Percentiles rank a stretch among this genome's conserved stretches.
Evolutionary conservation across 2,329 filamentous ascomycete species (phyloP).

Genomic region (Phaeosphaeria sp.): DNA sequence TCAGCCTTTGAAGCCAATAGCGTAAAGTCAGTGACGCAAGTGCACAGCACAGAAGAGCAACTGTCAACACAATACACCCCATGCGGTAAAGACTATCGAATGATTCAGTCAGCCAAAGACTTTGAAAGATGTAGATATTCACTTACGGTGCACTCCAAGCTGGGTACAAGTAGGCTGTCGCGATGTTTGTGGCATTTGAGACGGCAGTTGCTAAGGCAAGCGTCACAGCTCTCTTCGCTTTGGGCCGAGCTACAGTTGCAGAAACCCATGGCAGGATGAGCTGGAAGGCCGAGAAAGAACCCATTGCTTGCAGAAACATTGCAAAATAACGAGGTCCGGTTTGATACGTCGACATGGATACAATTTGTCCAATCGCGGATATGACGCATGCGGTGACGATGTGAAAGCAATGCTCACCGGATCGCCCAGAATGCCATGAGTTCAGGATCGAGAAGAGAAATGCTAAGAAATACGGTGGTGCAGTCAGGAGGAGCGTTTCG

Average conservation of each 20-base stretch:
- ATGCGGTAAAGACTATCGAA: slow-evolving; percentile 21
- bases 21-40: slow-evolving; percentile 17
- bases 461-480: slow-evolving; percentile 64
- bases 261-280: slow-evolving; percentile 44
- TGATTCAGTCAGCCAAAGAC: background rate
- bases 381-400: slow-evolving; percentile 23
- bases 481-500: slow-evolving; percentile 63
- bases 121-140: background rate
- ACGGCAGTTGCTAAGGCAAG: slow-evolving; percentile 43
- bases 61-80: slow-evolving; percentile 28
- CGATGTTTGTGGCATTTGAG: slow-evolving; percentile 45
- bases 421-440: slow-evolving; percentile 62
- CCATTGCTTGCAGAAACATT: slow-evolving; percentile 59
- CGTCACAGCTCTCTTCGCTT: slow-evolving; percentile 40
- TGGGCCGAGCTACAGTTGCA: slow-evolving; percentile 40
- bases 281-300: slow-evolving; percentile 33
- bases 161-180: slow-evolving; percentile 35
- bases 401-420: slow-evolving; percentile 61
- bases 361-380: slow-evolving; percentile 21
- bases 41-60: slow-evolving; percentile 21
- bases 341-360: slow-evolving; percentile 57
- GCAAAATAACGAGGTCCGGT: slow-evolving; percentile 65
- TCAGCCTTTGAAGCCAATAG: slow-evolving; percentile 24
- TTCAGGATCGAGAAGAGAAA: slow-evolving; percentile 64
- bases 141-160: slow-evolving; percentile 23